These are phyloP conservation scores for Cardamine chenopodiifolia DNA, from an alignment of 345 rosid species.

Conservation along the genomic window DNA sequence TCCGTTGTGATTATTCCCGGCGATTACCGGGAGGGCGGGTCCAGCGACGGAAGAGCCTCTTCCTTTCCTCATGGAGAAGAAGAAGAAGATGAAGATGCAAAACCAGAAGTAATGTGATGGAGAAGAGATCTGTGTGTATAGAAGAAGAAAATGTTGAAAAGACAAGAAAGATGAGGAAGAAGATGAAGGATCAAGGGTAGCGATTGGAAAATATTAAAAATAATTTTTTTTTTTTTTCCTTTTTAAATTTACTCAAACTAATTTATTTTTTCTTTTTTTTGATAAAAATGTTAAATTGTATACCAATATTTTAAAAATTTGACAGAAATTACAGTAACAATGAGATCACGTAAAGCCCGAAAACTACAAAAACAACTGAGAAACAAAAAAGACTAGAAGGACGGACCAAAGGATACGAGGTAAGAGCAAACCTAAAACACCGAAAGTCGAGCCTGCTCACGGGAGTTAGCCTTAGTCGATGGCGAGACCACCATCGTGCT, in stretches of 20 bases:
- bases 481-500: too few species aligned
- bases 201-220: not conserved
- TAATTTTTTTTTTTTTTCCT: not conserved
- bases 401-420: too few species aligned
- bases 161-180: conserved; percentile 22
- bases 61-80: conserved; percentile 59
- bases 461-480: too few species aligned
- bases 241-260: not conserved
- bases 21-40: conserved; percentile 35
- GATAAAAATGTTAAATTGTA: too few species aligned
- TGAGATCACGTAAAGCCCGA: too few species aligned
- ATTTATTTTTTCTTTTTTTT: not conserved
- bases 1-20: conserved; percentile 37
- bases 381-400: too few species aligned
- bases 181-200: conserved; percentile 33
- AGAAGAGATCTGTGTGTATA: conserved; percentile 38
- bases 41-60: conserved; percentile 51
- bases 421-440: too few species aligned
- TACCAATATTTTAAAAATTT: too few species aligned
- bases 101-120: conserved; percentile 37
- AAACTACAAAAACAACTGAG: too few species aligned
- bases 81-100: not conserved
- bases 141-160: conserved; percentile 20
- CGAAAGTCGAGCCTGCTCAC: too few species aligned
- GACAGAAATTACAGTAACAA: too few species aligned